Conservation (phyloP, 2,329 filamentous ascomycete species). For the Bipolaris sorokiniana region DNA sequence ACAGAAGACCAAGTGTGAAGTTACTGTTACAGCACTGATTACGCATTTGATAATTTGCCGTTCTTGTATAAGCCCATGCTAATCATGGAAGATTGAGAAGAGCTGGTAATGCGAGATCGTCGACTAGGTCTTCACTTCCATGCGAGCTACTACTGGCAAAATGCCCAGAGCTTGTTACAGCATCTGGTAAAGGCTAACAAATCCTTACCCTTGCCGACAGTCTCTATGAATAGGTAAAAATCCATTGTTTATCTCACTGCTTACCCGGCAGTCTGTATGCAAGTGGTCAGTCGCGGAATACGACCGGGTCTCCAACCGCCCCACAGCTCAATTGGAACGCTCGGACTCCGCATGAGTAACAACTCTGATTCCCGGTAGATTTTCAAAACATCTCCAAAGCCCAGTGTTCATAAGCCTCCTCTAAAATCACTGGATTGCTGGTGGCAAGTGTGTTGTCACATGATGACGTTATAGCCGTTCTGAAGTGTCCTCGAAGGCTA, state of each 20-base stretch:
- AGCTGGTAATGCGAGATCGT: too few species aligned
- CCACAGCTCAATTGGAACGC: not conserved
- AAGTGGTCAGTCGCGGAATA: not conserved
- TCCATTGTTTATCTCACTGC: not conserved
- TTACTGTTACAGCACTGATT: too few species aligned
- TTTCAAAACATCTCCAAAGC: not conserved
- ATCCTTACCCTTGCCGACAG: not conserved
- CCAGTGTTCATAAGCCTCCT: not conserved
- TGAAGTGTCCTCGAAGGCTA: conserved; percentile 14
- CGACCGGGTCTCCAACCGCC: not conserved
- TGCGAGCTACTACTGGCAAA: not conserved
- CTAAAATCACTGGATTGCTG: not conserved
- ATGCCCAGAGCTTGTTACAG: not conserved
- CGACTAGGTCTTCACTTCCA: not conserved
- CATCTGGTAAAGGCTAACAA: not conserved
- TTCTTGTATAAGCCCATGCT: too few species aligned
- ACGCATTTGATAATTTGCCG: too few species aligned
- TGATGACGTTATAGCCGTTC: conserved; percentile 10
- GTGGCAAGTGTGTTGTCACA: conserved; percentile 10
- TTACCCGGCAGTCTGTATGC: not conserved
- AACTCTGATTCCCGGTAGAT: not conserved
- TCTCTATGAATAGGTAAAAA: not conserved
- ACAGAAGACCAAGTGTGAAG: too few species aligned
- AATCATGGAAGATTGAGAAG: too few species aligned
- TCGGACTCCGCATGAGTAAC: not conserved